A percentile compares a stretch with the other conserved stretches of the same genome.
Conservation (phyloP, 202 grass and related monocot species). For the Zizania palustris region DNA sequence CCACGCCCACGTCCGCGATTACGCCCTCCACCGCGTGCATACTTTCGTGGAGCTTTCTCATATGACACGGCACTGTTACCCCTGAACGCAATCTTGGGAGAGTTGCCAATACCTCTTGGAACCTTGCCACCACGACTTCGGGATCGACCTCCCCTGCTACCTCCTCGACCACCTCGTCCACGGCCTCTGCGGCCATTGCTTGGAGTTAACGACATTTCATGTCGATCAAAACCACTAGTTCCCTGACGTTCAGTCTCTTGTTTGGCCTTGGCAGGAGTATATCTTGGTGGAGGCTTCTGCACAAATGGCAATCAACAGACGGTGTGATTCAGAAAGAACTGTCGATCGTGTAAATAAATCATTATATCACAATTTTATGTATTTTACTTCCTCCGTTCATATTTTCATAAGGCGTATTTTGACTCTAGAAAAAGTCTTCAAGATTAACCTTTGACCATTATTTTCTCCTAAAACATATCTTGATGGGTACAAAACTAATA, state of each 20-base stretch:
- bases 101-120: slow-evolving; percentile 57
- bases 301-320: neutral
- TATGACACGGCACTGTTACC: slow-evolving; percentile 44
- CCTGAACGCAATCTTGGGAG: slow-evolving; percentile 40
- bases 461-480: no score
- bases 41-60: slow-evolving; percentile 58
- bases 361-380: neutral
- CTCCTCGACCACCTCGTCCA: slow-evolving; percentile 71
- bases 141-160: slow-evolving; percentile 58
- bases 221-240: slow-evolving; percentile 52
- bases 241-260: slow-evolving; percentile 52
- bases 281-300: slow-evolving; percentile 78
- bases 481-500: no score
- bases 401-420: no score
- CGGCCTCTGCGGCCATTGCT: slow-evolving; percentile 65
- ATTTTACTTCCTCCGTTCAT: neutral
- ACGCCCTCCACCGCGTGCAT: slow-evolving; percentile 61
- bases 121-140: slow-evolving; percentile 75
- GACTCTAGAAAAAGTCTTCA: no score
- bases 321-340: neutral
- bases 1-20: slow-evolving; percentile 59
- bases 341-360: neutral
- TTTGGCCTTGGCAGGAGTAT: slow-evolving; percentile 54
- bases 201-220: slow-evolving; percentile 49
- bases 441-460: no score